These are phyloP conservation scores for Metschnikowia borealis DNA, from an alignment of 805 yeast species.

Conservation along the genomic window DNA sequence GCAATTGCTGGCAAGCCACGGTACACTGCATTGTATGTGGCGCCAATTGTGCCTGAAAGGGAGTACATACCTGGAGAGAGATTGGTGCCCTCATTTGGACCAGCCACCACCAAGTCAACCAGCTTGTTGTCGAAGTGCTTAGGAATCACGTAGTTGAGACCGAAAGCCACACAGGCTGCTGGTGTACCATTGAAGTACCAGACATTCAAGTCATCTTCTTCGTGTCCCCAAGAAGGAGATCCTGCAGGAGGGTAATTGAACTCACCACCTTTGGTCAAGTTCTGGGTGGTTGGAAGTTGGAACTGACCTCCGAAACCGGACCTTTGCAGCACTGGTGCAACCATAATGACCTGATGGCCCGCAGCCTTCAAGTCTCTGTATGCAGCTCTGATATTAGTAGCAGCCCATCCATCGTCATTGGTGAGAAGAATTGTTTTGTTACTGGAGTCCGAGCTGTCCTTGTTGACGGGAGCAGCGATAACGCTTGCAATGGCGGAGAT, in stretches of 20 bases:
- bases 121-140: constrained; percentile 17
- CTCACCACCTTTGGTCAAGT: constrained; percentile 43
- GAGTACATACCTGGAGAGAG: constrained; percentile 27
- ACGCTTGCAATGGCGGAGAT: constrained; percentile 17
- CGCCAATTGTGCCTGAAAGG: constrained; percentile 26
- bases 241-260: constrained; percentile 46
- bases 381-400: constrained; percentile 54
- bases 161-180: constrained; percentile 25
- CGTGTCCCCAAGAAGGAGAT: constrained; percentile 55
- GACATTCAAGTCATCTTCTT: constrained; percentile 30
- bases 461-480: constrained; percentile 21
- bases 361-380: constrained; percentile 37
- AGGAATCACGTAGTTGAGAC: constrained; percentile 24
- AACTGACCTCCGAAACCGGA: constrained; percentile 41
- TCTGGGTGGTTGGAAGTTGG: constrained; percentile 36
- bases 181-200: constrained; percentile 32
- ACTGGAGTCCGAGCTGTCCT: constrained; percentile 15
- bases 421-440: constrained; percentile 45
- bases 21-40: constrained; percentile 23
- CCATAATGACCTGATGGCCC: constrained; percentile 20
- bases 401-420: constrained; percentile 56
- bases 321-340: constrained; percentile 20
- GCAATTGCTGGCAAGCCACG: constrained; percentile 26
- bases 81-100: constrained; percentile 31
- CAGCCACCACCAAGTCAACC: constrained; percentile 25